Evolutionary conservation across 768 basidiomycete species (phyloP).

Genomic region (Naganishia vaughanmartiniae): DNA sequence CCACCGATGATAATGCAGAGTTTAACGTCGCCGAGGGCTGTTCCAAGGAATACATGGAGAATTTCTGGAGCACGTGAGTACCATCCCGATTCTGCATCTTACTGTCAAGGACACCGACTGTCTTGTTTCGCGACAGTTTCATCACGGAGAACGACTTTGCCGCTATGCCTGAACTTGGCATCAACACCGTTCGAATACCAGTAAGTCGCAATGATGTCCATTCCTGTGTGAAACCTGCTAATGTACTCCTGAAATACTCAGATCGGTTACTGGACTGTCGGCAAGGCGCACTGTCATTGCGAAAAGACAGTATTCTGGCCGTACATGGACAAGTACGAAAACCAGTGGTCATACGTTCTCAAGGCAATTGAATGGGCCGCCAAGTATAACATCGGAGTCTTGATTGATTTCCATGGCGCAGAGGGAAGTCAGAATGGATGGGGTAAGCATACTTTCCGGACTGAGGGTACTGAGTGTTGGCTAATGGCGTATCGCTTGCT

Average conservation of each 20-base stretch:
- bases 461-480: not conserved
- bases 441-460: not conserved
- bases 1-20: slow-evolving; percentile 57
- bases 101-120: not conserved
- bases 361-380: slow-evolving; percentile 48
- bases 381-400: slow-evolving; percentile 47
- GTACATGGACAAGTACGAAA: slow-evolving; percentile 42
- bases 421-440: slow-evolving; percentile 5
- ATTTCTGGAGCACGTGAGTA: slow-evolving; percentile 40
- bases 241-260: not conserved
- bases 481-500: not conserved
- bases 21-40: slow-evolving; percentile 62
- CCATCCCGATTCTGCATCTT: not conserved
- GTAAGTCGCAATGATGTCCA: slow-evolving; percentile 37
- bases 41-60: slow-evolving; percentile 35
- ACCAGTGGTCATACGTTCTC: slow-evolving; percentile 46
- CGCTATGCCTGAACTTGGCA: slow-evolving; percentile 38
- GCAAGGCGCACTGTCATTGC: slow-evolving; percentile 34
- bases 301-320: slow-evolving; percentile 43
- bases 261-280: slow-evolving; percentile 44
- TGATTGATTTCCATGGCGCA: slow-evolving; percentile 46
- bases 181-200: slow-evolving; percentile 48
- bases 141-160: slow-evolving; percentile 47
- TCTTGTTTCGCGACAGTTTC: slow-evolving; percentile 36
- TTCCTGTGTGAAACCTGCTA: not conserved